Evolutionary conservation across 179 eudicot species (phyloP).

Genomic region (Pouteria campechiana): DNA sequence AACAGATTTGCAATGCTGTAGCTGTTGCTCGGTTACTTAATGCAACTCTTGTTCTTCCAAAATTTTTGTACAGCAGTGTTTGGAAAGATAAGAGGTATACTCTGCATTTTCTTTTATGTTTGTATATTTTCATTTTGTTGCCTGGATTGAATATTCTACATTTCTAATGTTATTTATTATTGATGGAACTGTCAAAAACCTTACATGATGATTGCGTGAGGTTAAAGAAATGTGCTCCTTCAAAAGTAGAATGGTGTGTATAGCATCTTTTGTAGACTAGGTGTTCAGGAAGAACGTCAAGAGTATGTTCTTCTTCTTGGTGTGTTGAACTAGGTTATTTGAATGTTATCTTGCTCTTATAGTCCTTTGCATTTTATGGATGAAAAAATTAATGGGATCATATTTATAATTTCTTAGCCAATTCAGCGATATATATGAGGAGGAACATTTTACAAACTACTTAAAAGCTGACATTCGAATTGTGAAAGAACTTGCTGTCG

Average conservation of each 20-base stretch:
- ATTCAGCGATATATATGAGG: conserved; percentile 99
- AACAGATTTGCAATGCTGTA: conserved; percentile 96
- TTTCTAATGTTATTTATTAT: not conserved
- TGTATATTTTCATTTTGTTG: not conserved
- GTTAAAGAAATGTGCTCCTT: no score
- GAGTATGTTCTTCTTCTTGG: no score
- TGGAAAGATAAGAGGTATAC: conserved; percentile 86
- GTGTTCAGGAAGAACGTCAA: no score
- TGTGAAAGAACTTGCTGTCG: conserved; percentile 79
- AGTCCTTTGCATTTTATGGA: no score
- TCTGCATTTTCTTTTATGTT: conserved; percentile 7
- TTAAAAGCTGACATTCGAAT: conserved; percentile 80
- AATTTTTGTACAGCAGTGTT: conserved; percentile 86
- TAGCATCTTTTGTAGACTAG: no score
- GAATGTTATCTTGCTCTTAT: no score
- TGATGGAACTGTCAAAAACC: no score
- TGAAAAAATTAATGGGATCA: no score
- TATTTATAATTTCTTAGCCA: conserved; percentile 76
- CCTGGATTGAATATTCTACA: no score
- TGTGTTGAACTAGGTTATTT: no score
- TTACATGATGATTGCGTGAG: no score
- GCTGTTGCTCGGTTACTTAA: conserved; percentile 91
- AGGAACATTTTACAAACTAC: conserved; percentile 82
- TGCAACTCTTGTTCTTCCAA: conserved; percentile 94
- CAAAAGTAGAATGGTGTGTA: no score